Base-by-base conservation (phyloP, 192 early-diverging fungal genomes). In the Coemansia sp. region DNA sequence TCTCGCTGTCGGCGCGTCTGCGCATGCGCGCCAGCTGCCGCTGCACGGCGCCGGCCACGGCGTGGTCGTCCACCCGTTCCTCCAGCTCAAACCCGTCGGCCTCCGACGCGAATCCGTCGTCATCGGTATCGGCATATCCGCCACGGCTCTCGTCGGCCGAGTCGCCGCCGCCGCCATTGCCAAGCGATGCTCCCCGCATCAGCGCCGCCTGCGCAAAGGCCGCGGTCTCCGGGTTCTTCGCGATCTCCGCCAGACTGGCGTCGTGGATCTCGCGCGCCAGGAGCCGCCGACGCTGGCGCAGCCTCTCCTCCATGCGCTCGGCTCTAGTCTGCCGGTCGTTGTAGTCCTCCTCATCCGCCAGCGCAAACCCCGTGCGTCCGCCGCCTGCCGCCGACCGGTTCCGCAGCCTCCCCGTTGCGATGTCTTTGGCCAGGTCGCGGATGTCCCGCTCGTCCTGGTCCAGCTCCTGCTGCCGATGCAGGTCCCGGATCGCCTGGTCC, bases 121-220 rank as follows among this genome's bases (percentile, higher is more conserved):
- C 72, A 11, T 66, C 70, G 41, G 54, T 63, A 9, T 77, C 76
- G 9, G 48, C 54, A 4, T 65, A 18, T 16, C 61, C 56, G 48
- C 40, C 57, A 10, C 21, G 59, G 11, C 26, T 26, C 26, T 26
- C 26, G 26, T 26, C 26, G 3, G 26, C 26, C 37, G 39, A 16
- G 57, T 18, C 23, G 68, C 66, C 18, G 3, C 26, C 26, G 3
- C 26, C 26, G 26, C 26, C 26, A 3, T 3, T 26, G 26, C 26
- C 26, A 26, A 26, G 3, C 26, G 26, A 26, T 26, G 26, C 3
- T 0, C 26, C 26, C 3, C 78, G 78, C 79, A 81, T 81, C 37
- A 83, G 60, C 21, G 84, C 84, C 0, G 79, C 75, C 1, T 65
- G 75, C 3, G 84, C 84, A 76, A 85, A 85, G 2, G 84, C 84